phyloP scores from a whole-genome alignment of 1,139 yeast species.

The Pichia kudriavzevii region DNA sequence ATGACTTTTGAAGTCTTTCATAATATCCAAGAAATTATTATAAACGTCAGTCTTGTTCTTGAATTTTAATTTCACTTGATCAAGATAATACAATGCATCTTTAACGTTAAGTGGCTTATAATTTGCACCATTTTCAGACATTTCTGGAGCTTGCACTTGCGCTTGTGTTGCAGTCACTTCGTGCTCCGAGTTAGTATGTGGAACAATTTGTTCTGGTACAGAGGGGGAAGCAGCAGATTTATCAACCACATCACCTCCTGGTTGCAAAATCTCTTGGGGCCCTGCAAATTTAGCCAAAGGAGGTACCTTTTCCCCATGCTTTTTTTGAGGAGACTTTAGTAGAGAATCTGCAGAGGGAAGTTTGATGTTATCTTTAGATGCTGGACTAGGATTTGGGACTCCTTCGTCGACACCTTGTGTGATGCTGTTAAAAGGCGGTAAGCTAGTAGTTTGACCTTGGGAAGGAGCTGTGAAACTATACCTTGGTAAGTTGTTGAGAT shows the following conservation, averaged over 20 bases:
- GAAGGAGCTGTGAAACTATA: conserved; percentile 4
- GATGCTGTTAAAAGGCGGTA: conserved; percentile 13
- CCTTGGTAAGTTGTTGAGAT: conserved; percentile 9
- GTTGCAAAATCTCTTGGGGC: no score
- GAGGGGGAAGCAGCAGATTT: no score
- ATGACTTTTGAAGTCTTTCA: conserved; percentile 97
- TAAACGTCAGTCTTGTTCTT: conserved; percentile 91
- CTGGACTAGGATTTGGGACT: conserved; percentile 15
- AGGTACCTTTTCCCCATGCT: no score
- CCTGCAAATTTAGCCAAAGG: no score
- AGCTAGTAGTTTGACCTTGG: conserved; percentile 10
- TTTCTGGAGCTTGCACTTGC: conserved; percentile 1
- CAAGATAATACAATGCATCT: conserved; percentile 91
- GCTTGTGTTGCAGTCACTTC: not conserved
- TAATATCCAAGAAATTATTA: conserved; percentile 90
- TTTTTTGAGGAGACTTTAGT: conserved; percentile 7
- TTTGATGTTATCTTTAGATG: conserved; percentile 15
- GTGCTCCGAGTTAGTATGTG: not conserved
- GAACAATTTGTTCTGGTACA: no score
- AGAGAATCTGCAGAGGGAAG: conserved; percentile 19
- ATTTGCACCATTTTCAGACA: conserved; percentile 13
- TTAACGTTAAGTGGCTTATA: conserved; percentile 91
- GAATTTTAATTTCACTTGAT: conserved; percentile 91
- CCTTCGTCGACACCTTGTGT: conserved; percentile 7
- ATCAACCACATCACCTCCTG: no score